phyloP scores from a whole-genome alignment of 176 grass and related monocot species.

The Hyparrhenia diplandra region DNA sequence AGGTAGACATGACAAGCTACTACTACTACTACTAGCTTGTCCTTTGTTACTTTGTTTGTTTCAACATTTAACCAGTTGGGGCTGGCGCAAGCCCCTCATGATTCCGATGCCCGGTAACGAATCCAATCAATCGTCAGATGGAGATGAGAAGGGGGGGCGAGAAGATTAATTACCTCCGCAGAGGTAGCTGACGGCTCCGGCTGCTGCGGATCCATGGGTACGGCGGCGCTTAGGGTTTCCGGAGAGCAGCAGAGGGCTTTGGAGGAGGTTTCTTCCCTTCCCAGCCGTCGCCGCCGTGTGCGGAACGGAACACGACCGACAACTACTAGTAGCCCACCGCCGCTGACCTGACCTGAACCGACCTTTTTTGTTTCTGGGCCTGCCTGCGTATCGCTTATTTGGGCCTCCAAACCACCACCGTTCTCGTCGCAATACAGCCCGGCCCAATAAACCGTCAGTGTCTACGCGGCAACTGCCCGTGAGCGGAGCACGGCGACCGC shows the following conservation, averaged over 20 bases:
- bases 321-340: not conserved
- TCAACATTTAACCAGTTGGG: not conserved
- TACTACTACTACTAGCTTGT: not conserved
- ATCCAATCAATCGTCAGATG: not conserved
- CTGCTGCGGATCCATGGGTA: slow-evolving; percentile 41
- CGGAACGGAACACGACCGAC: not conserved
- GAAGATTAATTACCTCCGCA: slow-evolving; percentile 27
- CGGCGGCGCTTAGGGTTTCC: not conserved
- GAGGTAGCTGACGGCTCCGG: slow-evolving; percentile 48
- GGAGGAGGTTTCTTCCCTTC: not conserved
- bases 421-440: too few relatives aligned
- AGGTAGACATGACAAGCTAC: not conserved
- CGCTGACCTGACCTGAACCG: not conserved
- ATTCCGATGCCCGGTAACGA: not conserved
- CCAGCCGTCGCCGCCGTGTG: not conserved
- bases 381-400: not conserved
- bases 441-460: not conserved
- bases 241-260: not conserved
- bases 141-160: not conserved
- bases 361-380: not conserved
- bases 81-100: not conserved
- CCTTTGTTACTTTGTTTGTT: too few relatives aligned
- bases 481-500: too few relatives aligned
- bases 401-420: not conserved
- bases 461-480: too few relatives aligned